Evolutionary conservation across 345 rosid genomes (phyloP), one percentile per base, ranked within the genome.

Genomic region (Trapa incisa): DNA sequence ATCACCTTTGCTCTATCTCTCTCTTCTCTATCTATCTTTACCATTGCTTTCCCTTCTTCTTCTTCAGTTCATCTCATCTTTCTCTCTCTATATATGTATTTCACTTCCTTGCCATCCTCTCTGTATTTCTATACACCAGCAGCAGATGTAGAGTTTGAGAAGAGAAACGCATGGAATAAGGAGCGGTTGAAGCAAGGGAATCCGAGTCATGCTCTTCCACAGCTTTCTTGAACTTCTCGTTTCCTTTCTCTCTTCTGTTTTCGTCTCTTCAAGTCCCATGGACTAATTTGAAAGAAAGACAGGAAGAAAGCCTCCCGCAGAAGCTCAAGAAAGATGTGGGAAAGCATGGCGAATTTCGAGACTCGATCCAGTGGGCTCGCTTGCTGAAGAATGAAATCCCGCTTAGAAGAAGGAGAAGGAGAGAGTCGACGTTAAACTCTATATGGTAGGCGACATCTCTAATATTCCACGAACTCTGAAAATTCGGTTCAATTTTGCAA

Each of bases 301-400:
- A 22, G 29, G 29, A 22, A 22, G 10, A 36, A 39, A 72, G 50
- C 66, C 60, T 64, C 80, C 69, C 69, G 15, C n/a, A 67, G 71
- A 72, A 85, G 92, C 82, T 85, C 92, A 87, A 87, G 92, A 87
- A 87, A 87, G 92, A 87, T 79, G 89, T 85, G 92, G 92, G 89
- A 87, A 70, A 80, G 75, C 77, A 85, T 85, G 92, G 75, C 83
- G 58, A 63, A 68, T 75, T 76, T 83, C 75, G 89, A 86, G 75
- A 74, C 79, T 78, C 33, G 9, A n/a, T 62, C 48, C 7, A 45
- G 38, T 33, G n/a, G 56, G 53, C 5, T 35, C 0, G 9, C 33
- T 42, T 8, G 41, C 16, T 0, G 56, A 14, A 43, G 37, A 22
- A 22, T 22, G 29, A 32, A 14, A 48, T 36, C n/a, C 33, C 35